These are phyloP conservation scores for Helianthus annuus DNA, from an alignment of 129 eudicot genomes.

Conservation along the genomic window HanXRQr2.0-SUNRISE NC_035435.2:122541320-122541819, in stretches of 20 bases:
- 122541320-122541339: background rate
- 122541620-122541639: conserved; percentile 30
- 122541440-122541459: conserved; percentile 37
- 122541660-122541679: background rate
- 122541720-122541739: too few species aligned
- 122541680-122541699: background rate
- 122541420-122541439: conserved; percentile 31
- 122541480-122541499: conserved; percentile 35
- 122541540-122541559: conserved; percentile 96
- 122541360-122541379: background rate
- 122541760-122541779: too few species aligned
- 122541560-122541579: conserved; percentile 83
- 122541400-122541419: conserved; percentile 34
- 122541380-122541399: conserved; percentile 39
- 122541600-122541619: conserved; percentile 35
- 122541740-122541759: too few species aligned
- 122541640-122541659: background rate
- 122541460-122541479: conserved; percentile 40
- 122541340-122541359: background rate
- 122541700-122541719: too few species aligned
- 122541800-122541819: too few species aligned
- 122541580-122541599: conserved; percentile 87
- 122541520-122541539: conserved; percentile 85
- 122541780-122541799: too few species aligned
- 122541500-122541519: conserved; percentile 59